phyloP scores from a whole-genome alignment of 2,329 filamentous ascomycete species.

The Trichoderma polysporum region DNA sequence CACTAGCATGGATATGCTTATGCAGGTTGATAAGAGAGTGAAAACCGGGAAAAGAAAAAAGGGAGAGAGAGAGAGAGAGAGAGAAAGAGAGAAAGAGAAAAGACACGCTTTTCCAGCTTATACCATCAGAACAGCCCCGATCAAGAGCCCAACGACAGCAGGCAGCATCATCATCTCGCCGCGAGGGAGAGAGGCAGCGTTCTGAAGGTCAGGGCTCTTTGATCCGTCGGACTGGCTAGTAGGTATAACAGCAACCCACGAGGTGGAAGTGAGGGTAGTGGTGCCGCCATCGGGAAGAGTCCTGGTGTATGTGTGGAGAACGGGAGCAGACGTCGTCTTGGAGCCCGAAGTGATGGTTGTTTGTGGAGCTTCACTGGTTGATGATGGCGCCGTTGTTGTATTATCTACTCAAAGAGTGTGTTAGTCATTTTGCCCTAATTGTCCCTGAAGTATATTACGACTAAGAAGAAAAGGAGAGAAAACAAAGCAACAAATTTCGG shows the following conservation, averaged over 20 bases:
- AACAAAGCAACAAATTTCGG: neutral
- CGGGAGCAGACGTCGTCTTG: conserved; percentile 36
- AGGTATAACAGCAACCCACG: conserved; percentile 47
- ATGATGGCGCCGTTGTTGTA: conserved; percentile 26
- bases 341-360: conserved; percentile 37
- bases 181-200: conserved; percentile 32
- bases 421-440: neutral
- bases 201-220: conserved; percentile 39
- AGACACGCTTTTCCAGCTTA: conserved; percentile 17
- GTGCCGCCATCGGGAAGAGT: conserved; percentile 46
- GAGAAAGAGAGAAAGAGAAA: neutral
- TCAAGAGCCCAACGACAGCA: conserved; percentile 31
- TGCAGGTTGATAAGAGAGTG: neutral
- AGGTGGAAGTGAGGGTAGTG: conserved; percentile 49
- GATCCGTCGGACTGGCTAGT: conserved; percentile 32
- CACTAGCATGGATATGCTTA: conserved; percentile 10
- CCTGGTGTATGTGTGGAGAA: conserved; percentile 46
- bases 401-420: neutral
- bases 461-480: conserved; percentile 22
- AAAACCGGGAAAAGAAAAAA: neutral
- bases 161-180: conserved; percentile 30
- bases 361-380: conserved; percentile 1
- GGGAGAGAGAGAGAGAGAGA: neutral
- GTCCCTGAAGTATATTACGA: neutral
- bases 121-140: conserved; percentile 32